phyloP scores from a whole-genome alignment of 2,329 filamentous ascomycete genomes.

The Colletotrichum sp. region DNA sequence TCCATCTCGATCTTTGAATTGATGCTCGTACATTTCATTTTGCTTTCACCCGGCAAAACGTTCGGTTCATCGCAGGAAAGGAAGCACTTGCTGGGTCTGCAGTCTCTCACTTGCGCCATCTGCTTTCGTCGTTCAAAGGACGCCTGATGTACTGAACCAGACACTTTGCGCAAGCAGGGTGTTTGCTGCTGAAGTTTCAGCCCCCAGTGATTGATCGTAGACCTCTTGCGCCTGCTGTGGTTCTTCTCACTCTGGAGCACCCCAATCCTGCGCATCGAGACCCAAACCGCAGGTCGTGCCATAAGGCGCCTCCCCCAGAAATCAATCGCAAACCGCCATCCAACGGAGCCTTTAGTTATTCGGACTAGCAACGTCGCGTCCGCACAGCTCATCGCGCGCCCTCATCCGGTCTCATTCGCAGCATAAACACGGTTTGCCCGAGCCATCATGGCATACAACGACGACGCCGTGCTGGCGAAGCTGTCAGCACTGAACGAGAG shows the following conservation, averaged over 20 bases:
- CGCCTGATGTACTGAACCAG: slow-evolving; percentile 5
- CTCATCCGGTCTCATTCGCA: background rate
- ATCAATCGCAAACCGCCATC: background rate
- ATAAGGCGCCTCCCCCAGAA: background rate
- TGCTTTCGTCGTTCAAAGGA: background rate
- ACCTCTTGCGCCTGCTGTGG: background rate
- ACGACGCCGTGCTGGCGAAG: slow-evolving; percentile 94
- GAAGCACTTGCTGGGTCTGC: background rate
- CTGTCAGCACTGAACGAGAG: slow-evolving; percentile 95
- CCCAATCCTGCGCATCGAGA: background rate
- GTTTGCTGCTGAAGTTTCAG: slow-evolving; percentile 13
- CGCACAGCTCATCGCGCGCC: background rate
- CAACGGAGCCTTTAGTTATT: background rate
- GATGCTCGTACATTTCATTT: background rate
- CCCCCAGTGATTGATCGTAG: slow-evolving; percentile 12
- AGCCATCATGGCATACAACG: slow-evolving; percentile 83
- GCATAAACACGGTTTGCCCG: background rate
- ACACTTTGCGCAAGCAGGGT: slow-evolving; percentile 10
- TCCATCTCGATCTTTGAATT: background rate
- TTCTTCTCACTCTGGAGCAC: background rate
- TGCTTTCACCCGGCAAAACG: background rate
- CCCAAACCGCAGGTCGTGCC: background rate
- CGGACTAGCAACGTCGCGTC: background rate
- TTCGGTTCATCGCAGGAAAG: background rate
- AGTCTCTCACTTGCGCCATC: background rate